Base-by-base conservation (phyloP, 176 grass and related monocot genomes). In the Raddia distichophylla region DNA sequence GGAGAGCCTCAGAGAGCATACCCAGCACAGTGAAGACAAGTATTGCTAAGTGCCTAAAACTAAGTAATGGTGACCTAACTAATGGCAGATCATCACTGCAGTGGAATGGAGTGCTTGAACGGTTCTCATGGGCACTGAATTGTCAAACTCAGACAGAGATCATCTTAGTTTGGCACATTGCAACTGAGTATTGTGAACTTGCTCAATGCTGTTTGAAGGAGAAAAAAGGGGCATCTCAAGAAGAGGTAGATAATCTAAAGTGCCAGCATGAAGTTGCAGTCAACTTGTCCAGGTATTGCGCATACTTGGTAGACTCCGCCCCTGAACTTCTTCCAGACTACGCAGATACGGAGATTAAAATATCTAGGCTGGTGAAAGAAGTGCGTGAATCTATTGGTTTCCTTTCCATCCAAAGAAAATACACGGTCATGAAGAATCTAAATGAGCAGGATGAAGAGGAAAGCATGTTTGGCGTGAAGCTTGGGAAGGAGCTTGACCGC, bases 131-230 rank as follows among this genome's bases (percentile, higher is more conserved):
- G 80, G 14, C 68, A 2, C 15, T 65, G 7, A 5, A 64, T 0
- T 27, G 5, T 17, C 10, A 18, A 3, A 14, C 43, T 42, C 57
- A 82, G 7, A 2, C 10, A 49, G 57, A 64, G 8, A 4, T 53
- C 44, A 82, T 82, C 56, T 37, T 82, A 15, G 27, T 49, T 43
- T 82, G 67, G 79, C 15, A 8, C 55, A 37, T 71, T 9, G 67
- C 79, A 18, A 81, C 79, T 19, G 79, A 60, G 0, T 81, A 71
- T 20, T 81, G 80, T 27, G n/a, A 5, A 64, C 10, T 2, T 73
- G 62, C 11, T 7, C 37, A 40, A 4, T 22, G 10, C 14, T 0
- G 1, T 15, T 2, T 7, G 10, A 49, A 7, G 10, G 10, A 9
- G 10, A 45, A 2, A 2, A 40, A 58, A 2, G 40, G 22, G 47